Base-by-base conservation (phyloP, 495 filamentous ascomycete species). In the Lasiosphaeria miniovina region DNA sequence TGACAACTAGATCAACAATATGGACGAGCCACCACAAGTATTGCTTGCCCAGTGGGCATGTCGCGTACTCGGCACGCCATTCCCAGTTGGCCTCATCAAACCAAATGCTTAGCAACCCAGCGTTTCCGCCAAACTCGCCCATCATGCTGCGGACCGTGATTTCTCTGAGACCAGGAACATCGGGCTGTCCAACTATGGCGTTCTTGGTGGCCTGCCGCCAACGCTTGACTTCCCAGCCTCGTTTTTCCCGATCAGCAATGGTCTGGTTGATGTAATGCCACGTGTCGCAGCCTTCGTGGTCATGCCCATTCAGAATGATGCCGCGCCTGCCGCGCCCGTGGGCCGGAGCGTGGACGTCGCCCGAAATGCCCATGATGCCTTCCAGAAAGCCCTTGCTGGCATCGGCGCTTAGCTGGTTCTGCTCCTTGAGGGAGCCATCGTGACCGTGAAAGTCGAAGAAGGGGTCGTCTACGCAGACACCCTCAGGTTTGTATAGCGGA, bases 141-240 rank as follows among this genome's bases (percentile, higher is more conserved):
- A 98, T 98, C 94, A 98, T 97, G 64, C 91, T 96, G n/a, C 91
- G 83, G 5, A 98, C 88, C 0, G 94, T 98, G 54, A 97, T 84
- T 74, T 98, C 94, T 3, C 92, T 77, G n/a, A 96, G 78, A 0
- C 83, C 84, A 1, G 83, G 82, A 2, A 78, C 17, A 0, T 67
- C 73, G 0, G 69, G 64, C 2, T 68, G 65, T 9, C 72, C 73
- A 15, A 70, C 62, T 0, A 79, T 51, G 4, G 72, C 57, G 3
- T 65, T 66, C 5, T 60, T 59, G 11, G 53, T 61, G 0, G 76
- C 77, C 38, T 77, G 52, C 14, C 65, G 57, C 74, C 75, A 84
- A 17, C 67, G 66, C 33, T 69, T 71, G 0, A 76, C 81, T 56
- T 82, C 67, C 81, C 82, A 72, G 40, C 58, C 51, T 0, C 55